These are phyloP conservation scores for Microsporum ferrugineum DNA, from an alignment of 2,329 filamentous ascomycete species.

Conservation along the genomic window DNA sequence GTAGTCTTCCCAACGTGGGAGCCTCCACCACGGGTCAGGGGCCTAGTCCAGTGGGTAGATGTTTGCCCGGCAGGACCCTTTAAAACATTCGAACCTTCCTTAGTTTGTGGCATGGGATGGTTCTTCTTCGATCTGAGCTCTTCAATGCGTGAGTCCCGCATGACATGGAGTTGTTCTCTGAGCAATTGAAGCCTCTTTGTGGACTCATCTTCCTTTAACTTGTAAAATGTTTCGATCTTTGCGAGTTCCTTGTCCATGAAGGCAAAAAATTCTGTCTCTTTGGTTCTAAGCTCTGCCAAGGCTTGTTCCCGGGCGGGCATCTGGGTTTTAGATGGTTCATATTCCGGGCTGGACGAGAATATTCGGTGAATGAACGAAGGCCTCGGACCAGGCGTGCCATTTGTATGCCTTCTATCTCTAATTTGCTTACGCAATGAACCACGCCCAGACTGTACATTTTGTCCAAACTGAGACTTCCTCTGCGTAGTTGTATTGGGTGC, in stretches of 20 bases:
- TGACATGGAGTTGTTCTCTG: slow-evolving; percentile 78
- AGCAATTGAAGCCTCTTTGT: slow-evolving; percentile 58
- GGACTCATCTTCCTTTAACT: slow-evolving; percentile 75
- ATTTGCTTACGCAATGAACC: slow-evolving; percentile 13
- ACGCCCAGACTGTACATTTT: slow-evolving; percentile 6
- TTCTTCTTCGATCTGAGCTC: slow-evolving; percentile 49
- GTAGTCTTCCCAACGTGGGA: slow-evolving; percentile 43
- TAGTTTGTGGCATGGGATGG: slow-evolving; percentile 13
- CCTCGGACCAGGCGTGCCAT: slow-evolving; percentile 11
- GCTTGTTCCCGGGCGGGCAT: slow-evolving; percentile 41
- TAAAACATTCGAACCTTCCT: background rate
- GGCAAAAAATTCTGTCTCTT: slow-evolving; percentile 72
- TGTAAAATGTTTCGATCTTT: slow-evolving; percentile 91
- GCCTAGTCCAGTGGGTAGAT: slow-evolving; percentile 26
- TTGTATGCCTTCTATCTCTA: slow-evolving; percentile 14
- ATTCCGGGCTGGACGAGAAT: slow-evolving; percentile 24
- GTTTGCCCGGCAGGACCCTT: slow-evolving; percentile 15
- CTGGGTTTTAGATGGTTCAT: slow-evolving; percentile 34
- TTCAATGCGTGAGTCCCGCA: slow-evolving; percentile 70
- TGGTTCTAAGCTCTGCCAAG: slow-evolving; percentile 55
- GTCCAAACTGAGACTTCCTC: background rate
- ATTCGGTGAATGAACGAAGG: slow-evolving; percentile 30
- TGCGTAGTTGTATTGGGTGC: slow-evolving; percentile 8
- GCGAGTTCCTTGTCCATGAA: slow-evolving; percentile 74
- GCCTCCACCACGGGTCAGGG: slow-evolving; percentile 24